A percentile compares a stretch with the other conserved stretches of the same genome.
These are phyloP conservation scores for Aspergillus saccharolyticus DNA, from an alignment of 495 filamentous ascomycete species.

Conservation along the genomic window DNA sequence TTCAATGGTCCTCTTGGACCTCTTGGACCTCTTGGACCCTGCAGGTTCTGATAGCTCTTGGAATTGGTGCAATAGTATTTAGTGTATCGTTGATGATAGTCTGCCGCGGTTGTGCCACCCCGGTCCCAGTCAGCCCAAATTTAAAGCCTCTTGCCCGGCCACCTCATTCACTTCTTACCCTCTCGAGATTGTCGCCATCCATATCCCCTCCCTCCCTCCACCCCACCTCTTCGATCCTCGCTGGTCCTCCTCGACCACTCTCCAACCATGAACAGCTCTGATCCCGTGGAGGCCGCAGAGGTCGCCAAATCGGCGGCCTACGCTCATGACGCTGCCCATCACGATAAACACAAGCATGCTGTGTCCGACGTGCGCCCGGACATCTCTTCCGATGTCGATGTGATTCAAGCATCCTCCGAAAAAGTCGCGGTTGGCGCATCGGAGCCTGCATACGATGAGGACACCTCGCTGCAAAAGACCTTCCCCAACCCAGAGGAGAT, in stretches of 20 bases:
- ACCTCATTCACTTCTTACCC: not conserved
- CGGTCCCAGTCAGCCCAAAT: not conserved
- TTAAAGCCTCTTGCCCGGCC: constrained; percentile 12
- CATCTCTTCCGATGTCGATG: constrained; percentile 11
- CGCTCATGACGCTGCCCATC: constrained; percentile 16
- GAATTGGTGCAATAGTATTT: not conserved
- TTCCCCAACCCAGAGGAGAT: constrained; percentile 58
- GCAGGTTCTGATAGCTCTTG: not conserved
- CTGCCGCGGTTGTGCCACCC: not conserved
- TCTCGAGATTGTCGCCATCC: not conserved
- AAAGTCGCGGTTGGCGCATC: constrained; percentile 6
- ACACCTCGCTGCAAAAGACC: constrained; percentile 13
- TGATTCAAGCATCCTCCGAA: constrained; percentile 12
- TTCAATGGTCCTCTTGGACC: too few relatives aligned
- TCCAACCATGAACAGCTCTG: constrained; percentile 29
- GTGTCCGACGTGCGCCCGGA: constrained; percentile 6
- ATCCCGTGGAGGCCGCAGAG: constrained; percentile 28
- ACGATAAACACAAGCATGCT: constrained; percentile 12
- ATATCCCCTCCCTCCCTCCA: not conserved
- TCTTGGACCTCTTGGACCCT: not conserved
- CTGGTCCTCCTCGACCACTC: too few relatives aligned
- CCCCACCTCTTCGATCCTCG: constrained; percentile 7
- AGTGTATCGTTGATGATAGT: too few relatives aligned
- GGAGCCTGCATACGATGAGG: constrained; percentile 12
- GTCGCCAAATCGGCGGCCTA: constrained; percentile 23